Conservation (phyloP, 345 rosid species). For the Mallotus nudiflorus region DNA sequence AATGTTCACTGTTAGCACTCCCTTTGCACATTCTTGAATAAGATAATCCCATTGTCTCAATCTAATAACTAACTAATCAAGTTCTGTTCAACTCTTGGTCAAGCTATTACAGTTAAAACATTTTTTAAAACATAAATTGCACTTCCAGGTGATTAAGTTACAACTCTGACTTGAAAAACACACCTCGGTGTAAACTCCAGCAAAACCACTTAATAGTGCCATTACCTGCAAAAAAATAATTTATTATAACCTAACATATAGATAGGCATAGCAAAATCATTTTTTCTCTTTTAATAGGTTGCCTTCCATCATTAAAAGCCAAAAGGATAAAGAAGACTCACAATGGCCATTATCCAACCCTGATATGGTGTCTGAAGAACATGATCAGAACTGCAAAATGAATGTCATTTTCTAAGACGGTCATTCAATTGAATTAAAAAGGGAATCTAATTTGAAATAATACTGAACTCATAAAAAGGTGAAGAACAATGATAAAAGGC, state of each 20-base stretch:
- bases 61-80: constrained; percentile 1
- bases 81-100: constrained; percentile 7
- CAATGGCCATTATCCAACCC: constrained; percentile 99
- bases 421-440: background rate
- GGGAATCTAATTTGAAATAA: background rate
- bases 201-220: constrained; percentile 97
- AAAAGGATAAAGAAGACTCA: constrained; percentile 39
- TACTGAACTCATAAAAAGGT: background rate
- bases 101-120: constrained; percentile 2
- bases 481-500: background rate
- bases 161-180: constrained; percentile 14
- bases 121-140: constrained; percentile 1
- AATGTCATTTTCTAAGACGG: constrained; percentile 3
- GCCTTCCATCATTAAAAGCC: constrained; percentile 15
- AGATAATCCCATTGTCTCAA: background rate
- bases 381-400: constrained; percentile 75
- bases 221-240: constrained; percentile 55
- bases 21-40: constrained; percentile 5
- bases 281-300: constrained; percentile 5
- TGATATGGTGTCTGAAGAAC: constrained; percentile 87
- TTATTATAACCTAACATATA: background rate
- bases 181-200: constrained; percentile 98
- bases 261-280: background rate
- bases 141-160: constrained; percentile 5
- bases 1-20: background rate